These are phyloP conservation scores for Pythium rishiriense DNA, from an alignment of 352 stramenopile species.

Conservation along the genomic window DNA sequence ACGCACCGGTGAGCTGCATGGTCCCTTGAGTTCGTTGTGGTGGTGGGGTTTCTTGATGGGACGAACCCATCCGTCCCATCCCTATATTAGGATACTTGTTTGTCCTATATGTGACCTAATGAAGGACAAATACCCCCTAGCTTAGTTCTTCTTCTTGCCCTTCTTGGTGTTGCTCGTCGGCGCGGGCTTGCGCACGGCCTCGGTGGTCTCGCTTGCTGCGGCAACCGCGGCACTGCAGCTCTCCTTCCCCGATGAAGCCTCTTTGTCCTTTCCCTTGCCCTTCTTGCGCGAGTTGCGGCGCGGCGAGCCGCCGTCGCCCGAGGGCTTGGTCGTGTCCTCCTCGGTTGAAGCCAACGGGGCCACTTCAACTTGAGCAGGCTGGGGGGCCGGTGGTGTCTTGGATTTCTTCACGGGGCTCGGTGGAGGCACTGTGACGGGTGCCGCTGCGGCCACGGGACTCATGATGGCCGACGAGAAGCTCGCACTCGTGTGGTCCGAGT, in stretches of 20 bases:
- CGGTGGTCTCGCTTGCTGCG: slow-evolving; percentile 3
- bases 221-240: neutral
- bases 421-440: neutral
- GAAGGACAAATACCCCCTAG: neutral
- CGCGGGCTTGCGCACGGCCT: slow-evolving; percentile 14
- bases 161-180: slow-evolving; percentile 22
- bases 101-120: neutral
- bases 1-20: slow-evolving; percentile 10
- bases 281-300: slow-evolving; percentile 17
- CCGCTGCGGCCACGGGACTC: slow-evolving; percentile 15
- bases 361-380: neutral
- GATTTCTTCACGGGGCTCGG: neutral
- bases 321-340: neutral
- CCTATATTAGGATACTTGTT: slow-evolving; percentile 17
- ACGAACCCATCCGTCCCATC: neutral
- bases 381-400: neutral
- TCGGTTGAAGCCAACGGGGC: neutral
- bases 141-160: slow-evolving; percentile 23
- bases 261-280: slow-evolving; percentile 14
- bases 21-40: neutral
- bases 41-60: neutral
- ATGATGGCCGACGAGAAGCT: slow-evolving; percentile 28
- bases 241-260: slow-evolving; percentile 1
- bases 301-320: neutral
- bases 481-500: slow-evolving; percentile 27